Percentiles rank a stretch among this genome's conserved stretches.
Evolutionary conservation across 345 rosid genomes (phyloP).

Genomic region (Cardamine chenopodiifolia): DNA sequence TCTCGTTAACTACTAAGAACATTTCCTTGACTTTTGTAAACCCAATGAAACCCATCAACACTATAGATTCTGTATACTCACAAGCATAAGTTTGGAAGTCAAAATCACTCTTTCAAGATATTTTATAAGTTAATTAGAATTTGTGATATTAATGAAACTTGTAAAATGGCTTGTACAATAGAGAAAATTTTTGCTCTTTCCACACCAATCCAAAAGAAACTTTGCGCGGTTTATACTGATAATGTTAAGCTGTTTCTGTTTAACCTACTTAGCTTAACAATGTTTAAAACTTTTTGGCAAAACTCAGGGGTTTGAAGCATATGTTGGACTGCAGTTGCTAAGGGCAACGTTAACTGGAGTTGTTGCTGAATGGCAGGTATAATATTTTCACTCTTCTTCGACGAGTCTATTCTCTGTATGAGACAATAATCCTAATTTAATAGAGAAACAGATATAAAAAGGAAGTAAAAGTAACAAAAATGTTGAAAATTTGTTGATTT

Average conservation of each 20-base stretch:
- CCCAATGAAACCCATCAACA: neutral
- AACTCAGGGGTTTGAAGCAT: slow-evolving; percentile 89
- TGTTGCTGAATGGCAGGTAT: slow-evolving; percentile 93
- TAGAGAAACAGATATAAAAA: neutral
- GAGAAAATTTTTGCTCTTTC: neutral
- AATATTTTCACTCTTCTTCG: neutral
- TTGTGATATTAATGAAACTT: neutral
- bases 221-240: neutral
- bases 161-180: neutral
- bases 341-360: slow-evolving; percentile 74
- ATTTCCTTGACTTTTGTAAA: neutral
- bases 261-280: neutral
- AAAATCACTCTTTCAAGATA: neutral
- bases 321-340: slow-evolving; percentile 82
- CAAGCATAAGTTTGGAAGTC: neutral
- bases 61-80: neutral
- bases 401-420: neutral
- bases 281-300: slow-evolving; percentile 20
- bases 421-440: neutral
- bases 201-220: neutral
- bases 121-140: neutral
- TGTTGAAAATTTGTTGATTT: slow-evolving; percentile 3
- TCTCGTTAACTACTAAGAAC: slow-evolving; percentile 18
- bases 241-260: neutral
- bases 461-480: neutral